Evolutionary conservation across 805 yeast genomes (phyloP).

Genomic region (Jamesozyma gamospora): DNA sequence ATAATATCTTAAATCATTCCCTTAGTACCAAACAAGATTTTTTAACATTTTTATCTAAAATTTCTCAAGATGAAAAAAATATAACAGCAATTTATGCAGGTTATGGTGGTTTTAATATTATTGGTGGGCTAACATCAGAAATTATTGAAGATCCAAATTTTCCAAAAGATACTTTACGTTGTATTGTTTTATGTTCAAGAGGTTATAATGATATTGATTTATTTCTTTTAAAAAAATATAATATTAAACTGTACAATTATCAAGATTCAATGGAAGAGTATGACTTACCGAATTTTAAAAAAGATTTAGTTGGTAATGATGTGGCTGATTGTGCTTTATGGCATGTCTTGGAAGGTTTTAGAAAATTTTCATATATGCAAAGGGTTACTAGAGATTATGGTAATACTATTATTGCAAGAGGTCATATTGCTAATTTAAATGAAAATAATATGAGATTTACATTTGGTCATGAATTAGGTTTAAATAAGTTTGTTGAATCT

Average conservation of each 20-base stretch:
- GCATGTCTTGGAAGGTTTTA: conserved; percentile 44
- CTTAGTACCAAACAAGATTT: conserved; percentile 11
- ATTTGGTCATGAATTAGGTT: conserved; percentile 31
- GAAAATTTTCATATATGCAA: conserved; percentile 36
- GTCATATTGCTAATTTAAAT: conserved; percentile 11
- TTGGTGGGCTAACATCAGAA: conserved; percentile 42
- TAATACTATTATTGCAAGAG: conserved; percentile 36
- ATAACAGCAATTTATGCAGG: conserved; percentile 47
- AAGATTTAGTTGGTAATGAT: conserved; percentile 44
- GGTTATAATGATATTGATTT: conserved; percentile 47
- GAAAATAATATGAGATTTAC: conserved; percentile 19
- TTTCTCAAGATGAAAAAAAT: conserved; percentile 7
- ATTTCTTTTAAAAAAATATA: conserved; percentile 30
- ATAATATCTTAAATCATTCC: conserved; percentile 8
- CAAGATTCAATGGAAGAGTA: conserved; percentile 14
- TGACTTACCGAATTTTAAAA: conserved; percentile 3
- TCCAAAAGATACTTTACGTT: conserved; percentile 36
- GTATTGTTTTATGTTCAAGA: conserved; percentile 46
- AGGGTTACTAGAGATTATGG: conserved; percentile 22
- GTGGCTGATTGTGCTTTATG: conserved; percentile 57
- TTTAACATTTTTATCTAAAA: conserved; percentile 6
- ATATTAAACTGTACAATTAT: conserved; percentile 38
- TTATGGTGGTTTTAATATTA: conserved; percentile 43
- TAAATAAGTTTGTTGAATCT: conserved; percentile 31
- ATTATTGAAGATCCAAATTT: conserved; percentile 31